phyloP scores from a whole-genome alignment of 2,329 filamentous ascomycete species.

The Plectosphaerella cucumerina region DNA sequence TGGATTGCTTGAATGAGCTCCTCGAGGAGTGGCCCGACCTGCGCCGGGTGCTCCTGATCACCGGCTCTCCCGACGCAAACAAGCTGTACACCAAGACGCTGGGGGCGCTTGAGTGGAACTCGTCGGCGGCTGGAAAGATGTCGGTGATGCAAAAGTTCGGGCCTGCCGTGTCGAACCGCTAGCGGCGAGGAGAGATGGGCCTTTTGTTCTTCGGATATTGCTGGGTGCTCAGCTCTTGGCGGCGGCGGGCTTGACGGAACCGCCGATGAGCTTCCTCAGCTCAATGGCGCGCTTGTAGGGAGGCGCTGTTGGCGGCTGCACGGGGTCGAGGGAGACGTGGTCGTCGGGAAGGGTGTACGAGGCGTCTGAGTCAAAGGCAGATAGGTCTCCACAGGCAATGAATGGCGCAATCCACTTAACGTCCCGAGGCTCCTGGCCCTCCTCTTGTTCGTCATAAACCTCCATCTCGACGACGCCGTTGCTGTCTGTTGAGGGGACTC shows the following conservation, averaged over 20 bases:
- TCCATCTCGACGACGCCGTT: slow-evolving; percentile 17
- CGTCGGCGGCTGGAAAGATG: slow-evolving; percentile 34
- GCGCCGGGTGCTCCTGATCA: slow-evolving; percentile 54
- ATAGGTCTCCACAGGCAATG: slow-evolving; percentile 93
- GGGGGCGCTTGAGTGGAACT: slow-evolving; percentile 38
- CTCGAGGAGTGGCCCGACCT: slow-evolving; percentile 54
- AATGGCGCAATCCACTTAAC: slow-evolving; percentile 88
- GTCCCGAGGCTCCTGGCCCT: slow-evolving; percentile 21
- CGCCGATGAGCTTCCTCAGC: slow-evolving; percentile 70
- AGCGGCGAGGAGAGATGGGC: background rate
- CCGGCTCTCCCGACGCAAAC: slow-evolving; percentile 26
- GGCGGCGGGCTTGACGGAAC: slow-evolving; percentile 70
- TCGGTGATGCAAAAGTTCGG: slow-evolving; percentile 37
- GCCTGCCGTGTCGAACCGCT: slow-evolving; percentile 13
- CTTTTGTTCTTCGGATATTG: background rate
- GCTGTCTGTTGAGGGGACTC: slow-evolving; percentile 6
- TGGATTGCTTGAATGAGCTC: slow-evolving; percentile 55
- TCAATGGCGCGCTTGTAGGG: slow-evolving; percentile 92
- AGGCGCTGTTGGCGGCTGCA: slow-evolving; percentile 93
- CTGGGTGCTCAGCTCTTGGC: slow-evolving; percentile 20
- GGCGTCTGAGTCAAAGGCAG: slow-evolving; percentile 91
- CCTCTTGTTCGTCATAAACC: slow-evolving; percentile 18
- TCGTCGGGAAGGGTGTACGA: slow-evolving; percentile 87
- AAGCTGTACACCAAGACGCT: slow-evolving; percentile 44
- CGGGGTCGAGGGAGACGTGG: slow-evolving; percentile 80